These are phyloP conservation scores for Talaromyces sp. DNA, from an alignment of 2,329 filamentous ascomycete genomes.

Conservation along the genomic window DNA sequence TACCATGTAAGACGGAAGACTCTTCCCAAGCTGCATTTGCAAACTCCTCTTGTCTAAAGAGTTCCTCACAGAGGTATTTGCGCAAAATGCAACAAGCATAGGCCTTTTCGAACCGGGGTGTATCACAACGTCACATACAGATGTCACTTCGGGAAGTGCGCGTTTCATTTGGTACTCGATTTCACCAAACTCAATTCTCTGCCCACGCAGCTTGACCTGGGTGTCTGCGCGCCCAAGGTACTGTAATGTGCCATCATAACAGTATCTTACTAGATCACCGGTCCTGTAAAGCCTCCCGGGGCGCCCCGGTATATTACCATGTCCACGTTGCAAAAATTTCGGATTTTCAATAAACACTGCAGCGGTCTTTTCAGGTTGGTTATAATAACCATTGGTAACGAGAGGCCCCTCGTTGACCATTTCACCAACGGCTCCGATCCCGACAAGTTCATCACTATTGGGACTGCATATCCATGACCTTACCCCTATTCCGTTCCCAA, in stretches of 20 bases:
- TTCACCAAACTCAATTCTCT: conserved; percentile 33
- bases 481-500: conserved; percentile 19
- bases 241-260: conserved; percentile 27
- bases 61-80: background rate
- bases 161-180: conserved; percentile 24
- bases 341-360: conserved; percentile 24
- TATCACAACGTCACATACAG: background rate
- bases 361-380: conserved; percentile 25
- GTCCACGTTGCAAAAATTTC: conserved; percentile 9
- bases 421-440: conserved; percentile 42
- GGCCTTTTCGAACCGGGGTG: background rate
- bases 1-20: conserved; percentile 7
- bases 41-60: conserved; percentile 19
- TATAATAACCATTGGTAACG: conserved; percentile 29
- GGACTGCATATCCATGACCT: conserved; percentile 44
- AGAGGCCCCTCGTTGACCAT: conserved; percentile 39
- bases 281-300: conserved; percentile 30
- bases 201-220: conserved; percentile 35
- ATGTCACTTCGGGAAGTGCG: background rate
- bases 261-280: conserved; percentile 33
- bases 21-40: background rate
- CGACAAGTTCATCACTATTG: conserved; percentile 41
- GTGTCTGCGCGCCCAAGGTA: conserved; percentile 33
- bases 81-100: background rate
- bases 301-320: conserved; percentile 26